Evolutionary conservation across 2,329 filamentous ascomycete species (phyloP), one percentile per base, ranked within the genome.

Genomic region (Fusarium palustre): DNA sequence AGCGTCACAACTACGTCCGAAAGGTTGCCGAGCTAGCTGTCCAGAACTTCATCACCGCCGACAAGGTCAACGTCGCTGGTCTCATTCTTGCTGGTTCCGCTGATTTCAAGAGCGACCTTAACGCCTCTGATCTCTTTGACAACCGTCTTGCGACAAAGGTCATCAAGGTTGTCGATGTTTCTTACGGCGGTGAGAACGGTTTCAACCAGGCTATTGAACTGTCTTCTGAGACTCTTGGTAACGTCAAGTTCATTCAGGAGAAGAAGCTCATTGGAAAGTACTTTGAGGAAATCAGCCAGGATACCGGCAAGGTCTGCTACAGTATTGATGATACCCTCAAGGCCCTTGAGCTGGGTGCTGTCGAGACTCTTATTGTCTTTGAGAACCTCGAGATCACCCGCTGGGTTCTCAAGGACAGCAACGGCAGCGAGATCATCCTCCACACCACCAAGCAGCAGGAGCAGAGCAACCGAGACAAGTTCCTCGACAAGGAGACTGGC

Each of bases 161-260:
- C 77, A 98, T 99, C 88, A 99, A 99, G 85, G 92, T 99, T 45
- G 97, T 99, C 36, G 96, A 99, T 80, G 97, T 99, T 45, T 98
- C 95, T 16, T 99, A 99, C 77, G 96, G 96, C 80, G 96, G 96
- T 74, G 97, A 99, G 84, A 98, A 98, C 85, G 96, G 96, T 47
- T 99, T 99, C 88, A 99, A 99, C 85, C 97, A 99, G 84, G 96
- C 96, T 64, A 99, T 99, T 70, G 96, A 99, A 79, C 83, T 99
- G 76, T 91, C 96, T 28, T 89, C 94, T 10, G 97, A 99, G 86
- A 99, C 96, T 10, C 88, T 99, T 48, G 92, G 94, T 82, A 99
- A 98, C 79, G 96, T 99, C 88, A 99, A 99, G 84, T 99, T 99
- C 81, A 97, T 99, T 80, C 96, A 99, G 83, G 96, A 99, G 88